Evolutionary conservation across 2,329 filamentous ascomycete species (phyloP).

Genomic region (Alternaria gansuensis): DNA sequence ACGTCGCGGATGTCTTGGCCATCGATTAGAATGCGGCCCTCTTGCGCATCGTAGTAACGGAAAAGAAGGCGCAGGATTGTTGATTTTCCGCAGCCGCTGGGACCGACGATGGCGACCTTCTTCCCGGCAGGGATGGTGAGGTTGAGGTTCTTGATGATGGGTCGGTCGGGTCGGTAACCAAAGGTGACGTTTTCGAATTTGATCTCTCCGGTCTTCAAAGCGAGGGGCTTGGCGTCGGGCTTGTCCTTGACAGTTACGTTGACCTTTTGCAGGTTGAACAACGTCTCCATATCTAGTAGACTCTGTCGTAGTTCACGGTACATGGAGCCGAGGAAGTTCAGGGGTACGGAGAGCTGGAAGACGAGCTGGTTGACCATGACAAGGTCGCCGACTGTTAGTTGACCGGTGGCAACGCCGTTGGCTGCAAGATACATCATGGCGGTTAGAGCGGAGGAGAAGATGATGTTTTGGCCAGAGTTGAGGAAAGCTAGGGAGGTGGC

Average conservation of each 20-base stretch:
- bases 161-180: constrained; percentile 85
- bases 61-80: constrained; percentile 91
- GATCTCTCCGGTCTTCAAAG: constrained; percentile 84
- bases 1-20: constrained; percentile 90
- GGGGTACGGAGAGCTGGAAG: constrained; percentile 93
- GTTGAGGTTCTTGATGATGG: constrained; percentile 83
- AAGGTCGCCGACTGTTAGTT: constrained; percentile 89
- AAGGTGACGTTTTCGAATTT: constrained; percentile 95
- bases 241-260: constrained; percentile 86
- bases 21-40: constrained; percentile 87
- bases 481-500: constrained; percentile 91
- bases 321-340: constrained; percentile 98
- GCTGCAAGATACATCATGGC: constrained; percentile 98
- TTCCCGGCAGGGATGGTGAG: constrained; percentile 94
- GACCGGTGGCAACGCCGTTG: constrained; percentile 82
- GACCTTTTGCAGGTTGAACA: constrained; percentile 97
- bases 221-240: constrained; percentile 75
- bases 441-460: constrained; percentile 92
- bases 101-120: constrained; percentile 94
- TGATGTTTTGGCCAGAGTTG: constrained; percentile 95
- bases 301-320: constrained; percentile 96
- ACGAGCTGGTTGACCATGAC: constrained; percentile 99
- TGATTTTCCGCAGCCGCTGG: constrained; percentile 94
- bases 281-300: constrained; percentile 95
- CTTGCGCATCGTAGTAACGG: constrained; percentile 90